These are phyloP conservation scores for Rhododendron ovatum DNA, from an alignment of 148 eudicot species.

Conservation along the genomic window DNA sequence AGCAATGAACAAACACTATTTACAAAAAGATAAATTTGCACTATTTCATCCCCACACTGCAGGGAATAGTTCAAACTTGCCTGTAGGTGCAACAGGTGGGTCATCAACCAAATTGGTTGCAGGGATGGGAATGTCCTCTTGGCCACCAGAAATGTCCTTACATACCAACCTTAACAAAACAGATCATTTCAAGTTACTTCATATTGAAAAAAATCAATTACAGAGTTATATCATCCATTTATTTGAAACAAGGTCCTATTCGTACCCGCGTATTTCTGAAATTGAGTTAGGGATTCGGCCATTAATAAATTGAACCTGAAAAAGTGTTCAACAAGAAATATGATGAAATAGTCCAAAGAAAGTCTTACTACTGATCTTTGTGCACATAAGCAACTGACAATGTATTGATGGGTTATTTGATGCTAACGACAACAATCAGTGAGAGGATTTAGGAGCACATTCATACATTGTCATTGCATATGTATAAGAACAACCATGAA, in stretches of 20 bases:
- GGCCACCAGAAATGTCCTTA: constrained; percentile 64
- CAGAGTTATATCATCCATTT: neutral
- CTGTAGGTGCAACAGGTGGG: constrained; percentile 60
- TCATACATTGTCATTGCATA: neutral
- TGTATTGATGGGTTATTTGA: neutral
- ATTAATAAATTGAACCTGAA: constrained; percentile 64
- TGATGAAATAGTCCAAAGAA: neutral
- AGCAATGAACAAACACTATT: neutral
- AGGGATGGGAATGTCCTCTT: constrained; percentile 72
- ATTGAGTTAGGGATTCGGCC: constrained; percentile 61
- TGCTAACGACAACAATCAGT: neutral
- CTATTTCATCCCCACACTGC: neutral
- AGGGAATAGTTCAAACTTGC: constrained; percentile 27
- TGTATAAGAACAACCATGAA: neutral
- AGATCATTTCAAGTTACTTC: constrained; percentile 1
- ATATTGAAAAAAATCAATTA: neutral
- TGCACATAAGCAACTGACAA: neutral
- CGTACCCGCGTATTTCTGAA: constrained; percentile 73
- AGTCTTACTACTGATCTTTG: neutral
- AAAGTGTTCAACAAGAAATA: neutral
- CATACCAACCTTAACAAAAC: constrained; percentile 65
- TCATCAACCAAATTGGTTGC: constrained; percentile 91
- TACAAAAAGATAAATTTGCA: neutral
- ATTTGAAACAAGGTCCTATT: neutral
- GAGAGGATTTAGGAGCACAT: neutral